Percentiles rank a stretch among this genome's conserved stretches.
Conservation (phyloP, 2,329 filamentous ascomycete genomes). For the Aspergillus sp. region DNA sequence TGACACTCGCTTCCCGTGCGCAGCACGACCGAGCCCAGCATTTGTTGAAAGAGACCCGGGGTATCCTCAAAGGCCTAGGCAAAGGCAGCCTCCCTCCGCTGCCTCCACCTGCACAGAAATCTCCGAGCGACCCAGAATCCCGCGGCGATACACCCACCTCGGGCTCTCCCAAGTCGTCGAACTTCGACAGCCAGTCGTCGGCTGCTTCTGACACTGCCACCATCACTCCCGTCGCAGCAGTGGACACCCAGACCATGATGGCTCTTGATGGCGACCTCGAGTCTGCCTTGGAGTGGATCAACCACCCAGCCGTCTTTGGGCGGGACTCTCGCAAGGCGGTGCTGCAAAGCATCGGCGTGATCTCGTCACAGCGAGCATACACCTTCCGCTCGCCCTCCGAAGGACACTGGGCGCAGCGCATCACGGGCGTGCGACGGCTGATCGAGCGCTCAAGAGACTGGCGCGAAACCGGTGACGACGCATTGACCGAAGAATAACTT, state of each 20-base stretch:
- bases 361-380: conserved; percentile 89
- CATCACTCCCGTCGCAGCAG: conserved; percentile 63
- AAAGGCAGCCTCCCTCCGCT: conserved; percentile 93
- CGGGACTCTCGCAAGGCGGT: conserved; percentile 94
- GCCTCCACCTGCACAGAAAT: conserved; percentile 51
- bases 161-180: conserved; percentile 38
- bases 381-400: conserved; percentile 91
- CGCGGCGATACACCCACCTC: conserved; percentile 39
- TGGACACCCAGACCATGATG: conserved; percentile 76
- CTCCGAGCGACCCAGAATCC: conserved; percentile 43
- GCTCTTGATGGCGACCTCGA: conserved; percentile 91
- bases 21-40: conserved; percentile 94
- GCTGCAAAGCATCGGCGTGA: conserved; percentile 92
- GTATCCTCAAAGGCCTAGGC: conserved; percentile 90
- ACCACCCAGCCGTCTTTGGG: conserved; percentile 90
- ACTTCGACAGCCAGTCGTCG: conserved; percentile 35
- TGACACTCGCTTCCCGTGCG: conserved; percentile 85
- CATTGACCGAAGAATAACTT: conserved; percentile 54
- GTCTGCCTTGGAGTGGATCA: conserved; percentile 92
- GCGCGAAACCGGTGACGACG: conserved; percentile 81
- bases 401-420: conserved; percentile 80
- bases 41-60: conserved; percentile 86
- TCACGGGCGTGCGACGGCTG: conserved; percentile 76
- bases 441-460: conserved; percentile 86
- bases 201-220: conserved; percentile 45